Evolutionary conservation across 2,329 filamentous ascomycete genomes (phyloP), one percentile per base, ranked within the genome.

Genomic region (Sporothrix luriei): DNA sequence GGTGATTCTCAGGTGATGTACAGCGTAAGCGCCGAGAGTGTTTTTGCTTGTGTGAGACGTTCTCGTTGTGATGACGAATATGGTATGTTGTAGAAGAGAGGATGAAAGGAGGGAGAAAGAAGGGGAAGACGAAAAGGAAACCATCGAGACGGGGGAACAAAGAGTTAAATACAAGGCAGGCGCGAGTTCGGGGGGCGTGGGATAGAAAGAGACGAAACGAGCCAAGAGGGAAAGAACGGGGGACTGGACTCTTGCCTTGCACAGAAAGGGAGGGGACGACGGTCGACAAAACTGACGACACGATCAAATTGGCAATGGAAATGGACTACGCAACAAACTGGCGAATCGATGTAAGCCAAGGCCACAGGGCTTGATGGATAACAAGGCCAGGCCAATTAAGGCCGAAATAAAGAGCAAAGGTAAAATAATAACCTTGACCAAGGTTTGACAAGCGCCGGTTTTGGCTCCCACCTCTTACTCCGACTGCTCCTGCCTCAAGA

Each of bases 271-370:
- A n/a, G 21, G n/a, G 43, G 43, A 46, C 1, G 51, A 38, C 40
- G 13, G 40, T 2, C 7, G 38, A 26, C 9, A 10, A 61, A 68
- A 68, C 29, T 2, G 21, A 62, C 55, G 67, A 68, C 67, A 62
- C 16, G 33, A 52, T 33, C 57, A 52, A 26, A 68, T 52, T 62
- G 54, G 67, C 48, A 68, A 61, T 54, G 55, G 55, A 68, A 68
- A 62, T 51, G 11, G 43, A 29, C 9, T n/a, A 24, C 13, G 40
- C 38, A 26, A 46, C n/a, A 43, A 48, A 49, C 24, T 43, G 66
- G 24, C 38, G 52, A 62, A 62, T 62, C 2, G 57, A 46, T 62
- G 57, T 16, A 21, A 62, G 57, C 57, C 57, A 62, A 62, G 38
- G 26, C 57, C 13, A 43, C 57, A 62, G 57, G 57, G 57, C 57